These are phyloP conservation scores for Coniochaeta sp. DNA, from an alignment of 2,329 filamentous ascomycete species.

Conservation along the genomic window DNA sequence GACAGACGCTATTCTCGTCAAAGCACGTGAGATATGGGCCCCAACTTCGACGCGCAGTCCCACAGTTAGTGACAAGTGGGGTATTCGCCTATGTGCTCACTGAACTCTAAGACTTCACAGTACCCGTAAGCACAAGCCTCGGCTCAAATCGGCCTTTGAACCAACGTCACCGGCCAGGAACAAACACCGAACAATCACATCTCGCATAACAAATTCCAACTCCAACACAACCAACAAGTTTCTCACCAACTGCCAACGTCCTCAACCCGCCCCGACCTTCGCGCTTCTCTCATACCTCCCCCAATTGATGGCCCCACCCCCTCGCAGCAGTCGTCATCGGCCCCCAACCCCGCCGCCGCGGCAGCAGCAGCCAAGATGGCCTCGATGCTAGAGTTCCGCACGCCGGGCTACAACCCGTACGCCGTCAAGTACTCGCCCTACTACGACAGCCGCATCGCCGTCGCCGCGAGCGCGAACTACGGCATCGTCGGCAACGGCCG, in stretches of 20 bases:
- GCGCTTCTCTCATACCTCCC: too few species aligned
- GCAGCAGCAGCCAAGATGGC: too few species aligned
- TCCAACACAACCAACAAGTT: neutral
- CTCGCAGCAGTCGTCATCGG: neutral
- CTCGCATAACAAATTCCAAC: too few species aligned
- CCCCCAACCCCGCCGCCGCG: neutral
- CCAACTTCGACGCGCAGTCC: too few species aligned
- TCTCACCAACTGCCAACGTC: neutral
- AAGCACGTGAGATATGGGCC: too few species aligned
- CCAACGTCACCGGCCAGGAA: neutral
- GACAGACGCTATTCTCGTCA: too few species aligned
- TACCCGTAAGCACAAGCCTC: too few species aligned
- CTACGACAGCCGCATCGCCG: constrained; percentile 89
- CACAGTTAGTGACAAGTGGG: too few species aligned
- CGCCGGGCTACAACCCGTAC: constrained; percentile 90
- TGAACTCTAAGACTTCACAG: too few species aligned
- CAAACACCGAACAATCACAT: neutral
- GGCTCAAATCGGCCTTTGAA: neutral
- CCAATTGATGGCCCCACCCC: neutral
- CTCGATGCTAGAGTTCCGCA: constrained; percentile 87
- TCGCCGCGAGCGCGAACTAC: constrained; percentile 88
- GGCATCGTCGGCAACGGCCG: constrained; percentile 94
- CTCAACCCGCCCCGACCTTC: too few species aligned
- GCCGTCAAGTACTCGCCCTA: constrained; percentile 98
- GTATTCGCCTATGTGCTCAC: too few species aligned